phyloP scores from a whole-genome alignment of 352 stramenopile species.

The Elongisporangium undulatum region DNA sequence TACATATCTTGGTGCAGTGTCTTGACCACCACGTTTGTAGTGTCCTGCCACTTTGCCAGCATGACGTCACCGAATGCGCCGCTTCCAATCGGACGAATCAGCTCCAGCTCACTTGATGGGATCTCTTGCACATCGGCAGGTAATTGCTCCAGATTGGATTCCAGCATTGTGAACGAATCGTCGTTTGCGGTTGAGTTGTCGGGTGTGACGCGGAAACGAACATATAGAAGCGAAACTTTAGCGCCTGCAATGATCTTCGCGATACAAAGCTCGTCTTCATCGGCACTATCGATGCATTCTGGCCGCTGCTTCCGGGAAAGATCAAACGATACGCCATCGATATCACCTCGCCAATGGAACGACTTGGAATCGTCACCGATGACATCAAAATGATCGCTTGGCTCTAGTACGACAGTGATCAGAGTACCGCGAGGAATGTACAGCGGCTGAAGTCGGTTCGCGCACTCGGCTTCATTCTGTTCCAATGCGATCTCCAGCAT shows the following conservation, averaged over 20 bases:
- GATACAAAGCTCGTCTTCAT: constrained; percentile 34
- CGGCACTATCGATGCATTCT: constrained; percentile 11
- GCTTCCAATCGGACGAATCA: constrained; percentile 53
- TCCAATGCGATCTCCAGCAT: constrained; percentile 63
- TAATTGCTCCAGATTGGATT: constrained; percentile 45
- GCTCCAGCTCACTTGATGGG: constrained; percentile 34
- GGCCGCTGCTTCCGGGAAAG: constrained; percentile 24
- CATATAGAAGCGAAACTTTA: constrained; percentile 62
- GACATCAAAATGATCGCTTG: constrained; percentile 28
- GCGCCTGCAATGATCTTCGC: constrained; percentile 50
- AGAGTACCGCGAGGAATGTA: constrained; percentile 50
- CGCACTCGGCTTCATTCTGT: constrained; percentile 41
- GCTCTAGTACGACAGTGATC: constrained; percentile 57
- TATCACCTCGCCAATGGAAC: constrained; percentile 59
- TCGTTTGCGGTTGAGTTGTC: constrained; percentile 14
- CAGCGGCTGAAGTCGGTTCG: constrained; percentile 42
- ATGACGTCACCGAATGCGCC: constrained; percentile 66
- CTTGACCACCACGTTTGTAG: constrained; percentile 62
- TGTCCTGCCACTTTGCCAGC: constrained; percentile 52
- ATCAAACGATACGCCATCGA: constrained; percentile 59
- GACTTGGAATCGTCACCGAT: constrained; percentile 49
- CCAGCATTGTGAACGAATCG: constrained; percentile 19
- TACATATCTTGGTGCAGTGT: constrained; percentile 42
- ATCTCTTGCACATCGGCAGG: constrained; percentile 40
- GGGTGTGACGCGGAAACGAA: constrained; percentile 27